Evolutionary conservation across 1,284 basidiomycete genomes (phyloP).

Genomic region (Rhodotorula sp.): DNA sequence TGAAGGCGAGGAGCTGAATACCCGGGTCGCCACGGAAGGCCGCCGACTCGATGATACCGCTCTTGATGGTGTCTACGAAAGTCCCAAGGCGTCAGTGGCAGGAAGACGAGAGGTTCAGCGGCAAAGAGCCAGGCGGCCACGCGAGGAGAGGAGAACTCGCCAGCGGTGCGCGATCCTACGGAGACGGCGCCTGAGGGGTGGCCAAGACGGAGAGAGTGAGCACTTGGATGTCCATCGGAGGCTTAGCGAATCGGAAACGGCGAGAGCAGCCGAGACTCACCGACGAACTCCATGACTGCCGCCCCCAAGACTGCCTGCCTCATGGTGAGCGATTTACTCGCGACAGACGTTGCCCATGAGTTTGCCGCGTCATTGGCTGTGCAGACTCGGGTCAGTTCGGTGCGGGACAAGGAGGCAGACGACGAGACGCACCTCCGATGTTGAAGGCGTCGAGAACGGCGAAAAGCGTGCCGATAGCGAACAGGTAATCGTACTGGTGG

Average conservation of each 20-base stretch:
- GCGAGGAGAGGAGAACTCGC: not conserved
- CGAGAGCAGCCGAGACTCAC: too few relatives aligned
- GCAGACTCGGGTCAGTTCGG: too few relatives aligned
- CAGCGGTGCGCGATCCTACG: slow-evolving; percentile 53
- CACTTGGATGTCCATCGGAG: too few relatives aligned
- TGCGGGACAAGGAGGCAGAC: too few relatives aligned
- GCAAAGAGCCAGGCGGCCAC: too few relatives aligned
- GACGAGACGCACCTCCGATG: too few relatives aligned
- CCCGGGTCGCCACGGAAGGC: slow-evolving; percentile 53
- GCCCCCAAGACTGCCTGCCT: slow-evolving; percentile 53
- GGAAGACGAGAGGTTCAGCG: not conserved
- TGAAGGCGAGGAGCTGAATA: slow-evolving; percentile 54
- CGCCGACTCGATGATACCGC: slow-evolving; percentile 50
- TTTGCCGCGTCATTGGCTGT: slow-evolving; percentile 52
- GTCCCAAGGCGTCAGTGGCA: slow-evolving; percentile 37
- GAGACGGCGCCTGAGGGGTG: slow-evolving; percentile 43
- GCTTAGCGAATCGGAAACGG: too few relatives aligned
- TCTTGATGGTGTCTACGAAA: slow-evolving; percentile 53
- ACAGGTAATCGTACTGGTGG: slow-evolving; percentile 53
- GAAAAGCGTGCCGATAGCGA: slow-evolving; percentile 51
- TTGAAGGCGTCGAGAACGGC: slow-evolving; percentile 54
- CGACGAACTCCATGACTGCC: slow-evolving; percentile 53
- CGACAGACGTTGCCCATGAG: slow-evolving; percentile 55
- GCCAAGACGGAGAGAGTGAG: too few relatives aligned
- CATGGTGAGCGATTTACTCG: slow-evolving; percentile 54